Conservation (phyloP, 129 eudicot species). For the Escallonia herrerae region DNA sequence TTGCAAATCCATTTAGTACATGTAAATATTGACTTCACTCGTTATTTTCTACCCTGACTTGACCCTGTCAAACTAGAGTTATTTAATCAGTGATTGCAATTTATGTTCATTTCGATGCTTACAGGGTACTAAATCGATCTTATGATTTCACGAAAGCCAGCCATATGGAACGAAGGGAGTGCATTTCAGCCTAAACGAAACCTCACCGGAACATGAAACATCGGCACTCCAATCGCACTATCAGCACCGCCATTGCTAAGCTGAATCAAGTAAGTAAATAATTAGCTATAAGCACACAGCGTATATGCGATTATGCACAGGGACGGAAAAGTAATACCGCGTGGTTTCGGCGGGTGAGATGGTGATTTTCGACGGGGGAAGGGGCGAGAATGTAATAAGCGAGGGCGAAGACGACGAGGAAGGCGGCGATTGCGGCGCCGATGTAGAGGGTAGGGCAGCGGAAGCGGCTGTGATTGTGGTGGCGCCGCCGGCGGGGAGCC, state of each 20-base stretch:
- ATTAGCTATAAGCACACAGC: background rate
- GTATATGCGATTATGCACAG: background rate
- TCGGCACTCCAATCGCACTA: slow-evolving; percentile 18
- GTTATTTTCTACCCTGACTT: no score
- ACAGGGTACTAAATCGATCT: no score
- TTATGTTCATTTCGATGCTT: no score
- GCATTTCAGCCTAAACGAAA: background rate
- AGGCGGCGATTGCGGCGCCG: slow-evolving; percentile 35
- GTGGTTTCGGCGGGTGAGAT: slow-evolving; percentile 18
- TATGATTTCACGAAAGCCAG: no score
- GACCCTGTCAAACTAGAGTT: no score
- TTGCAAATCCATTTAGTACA: no score
- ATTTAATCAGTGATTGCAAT: no score
- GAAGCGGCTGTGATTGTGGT: slow-evolving; percentile 33
- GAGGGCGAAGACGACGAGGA: slow-evolving; percentile 47
- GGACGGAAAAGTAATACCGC: background rate
- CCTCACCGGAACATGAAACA: slow-evolving; percentile 69
- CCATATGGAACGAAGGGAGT: no score
- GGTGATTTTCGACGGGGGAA: slow-evolving; percentile 39
- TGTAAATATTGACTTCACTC: no score
- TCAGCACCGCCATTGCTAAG: slow-evolving; percentile 12
- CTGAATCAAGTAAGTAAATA: background rate
- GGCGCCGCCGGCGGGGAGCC: slow-evolving; percentile 74
- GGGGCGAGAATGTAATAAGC: slow-evolving; percentile 58
- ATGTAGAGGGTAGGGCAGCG: slow-evolving; percentile 41